Base-by-base conservation (phyloP, 2,329 filamentous ascomycete genomes). In the Thelonectria blattea region DNA sequence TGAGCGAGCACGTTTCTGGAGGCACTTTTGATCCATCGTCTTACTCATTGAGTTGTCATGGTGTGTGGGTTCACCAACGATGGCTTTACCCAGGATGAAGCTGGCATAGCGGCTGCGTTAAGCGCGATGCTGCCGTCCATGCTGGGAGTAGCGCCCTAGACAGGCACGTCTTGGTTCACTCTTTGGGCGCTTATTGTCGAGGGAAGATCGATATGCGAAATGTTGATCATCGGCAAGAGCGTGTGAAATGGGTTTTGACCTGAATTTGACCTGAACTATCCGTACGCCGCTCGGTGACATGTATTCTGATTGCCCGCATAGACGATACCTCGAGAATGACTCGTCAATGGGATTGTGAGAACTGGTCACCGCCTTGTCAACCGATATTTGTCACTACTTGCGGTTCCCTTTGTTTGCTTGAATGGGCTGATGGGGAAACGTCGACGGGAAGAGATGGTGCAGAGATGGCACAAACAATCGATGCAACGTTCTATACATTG, bases 11-110 rank as follows among this genome's bases (percentile, higher is more conserved):
- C 30, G 30, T 49, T 49, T 49, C 30, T 37, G 30, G 27, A 49
- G 53, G 53, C 53, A 56, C 53, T 56, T 56, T 56, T 56, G 53
- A n/a, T n/a, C n/a, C n/a, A 41, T 56, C 10, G 34, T 34, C 45
- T 56, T 56, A 49, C 53, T 47, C 42, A 42, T 56, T 32, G 43
- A 45, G 46, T 37, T 22, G 32, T 49, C 22, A 22, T 56, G 45
- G 53, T 56, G 53, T 46, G 53, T 47, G 53, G 53, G n/a, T 15
- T 22, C 24, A 46, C 41, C 24, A 56, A 15, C 42, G 53, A 46
- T 37, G 15, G 34, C 9, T 37, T 37, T 37, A 37, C 20, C 45
- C 27, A 17, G 30, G 45, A 27, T 46, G 47, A 49, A 37, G 47
- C 27, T n/a, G 30, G 47, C n/a, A 49, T 22, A 46, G 43, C 18